A percentile compares a stretch with the other conserved stretches of the same genome.
Evolutionary conservation across 2,329 filamentous ascomycete species (phyloP).

Genomic region (Curvularia eragrostidis): DNA sequence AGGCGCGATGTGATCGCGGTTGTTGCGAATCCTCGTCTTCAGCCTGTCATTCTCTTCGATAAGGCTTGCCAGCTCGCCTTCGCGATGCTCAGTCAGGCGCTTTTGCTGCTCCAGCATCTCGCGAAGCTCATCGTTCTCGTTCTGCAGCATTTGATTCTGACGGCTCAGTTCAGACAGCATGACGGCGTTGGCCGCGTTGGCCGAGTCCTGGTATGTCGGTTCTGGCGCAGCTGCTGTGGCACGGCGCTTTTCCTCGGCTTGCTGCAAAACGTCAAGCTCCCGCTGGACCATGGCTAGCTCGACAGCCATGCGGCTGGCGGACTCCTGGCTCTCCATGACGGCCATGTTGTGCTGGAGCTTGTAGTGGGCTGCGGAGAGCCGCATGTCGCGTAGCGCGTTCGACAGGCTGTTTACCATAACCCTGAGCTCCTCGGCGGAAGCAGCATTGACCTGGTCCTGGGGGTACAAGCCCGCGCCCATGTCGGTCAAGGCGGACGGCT

Average conservation of each 20-base stretch:
- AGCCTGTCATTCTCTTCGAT: slow-evolving; percentile 78
- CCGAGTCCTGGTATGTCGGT: slow-evolving; percentile 61
- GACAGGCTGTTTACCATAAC: slow-evolving; percentile 61
- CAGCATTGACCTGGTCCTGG: slow-evolving; percentile 59
- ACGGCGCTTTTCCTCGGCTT: slow-evolving; percentile 71
- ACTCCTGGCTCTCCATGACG: slow-evolving; percentile 81
- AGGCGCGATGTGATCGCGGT: slow-evolving; percentile 80
- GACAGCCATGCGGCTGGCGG: slow-evolving; percentile 84
- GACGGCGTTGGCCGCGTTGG: slow-evolving; percentile 63
- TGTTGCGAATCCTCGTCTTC: slow-evolving; percentile 84
- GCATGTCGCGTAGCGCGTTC: slow-evolving; percentile 66
- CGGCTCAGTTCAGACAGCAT: slow-evolving; percentile 56
- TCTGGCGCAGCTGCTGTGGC: slow-evolving; percentile 61
- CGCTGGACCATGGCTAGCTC: slow-evolving; percentile 91
- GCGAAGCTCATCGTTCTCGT: slow-evolving; percentile 69
- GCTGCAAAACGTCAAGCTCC: slow-evolving; percentile 83
- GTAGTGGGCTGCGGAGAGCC: slow-evolving; percentile 87
- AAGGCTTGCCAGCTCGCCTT: slow-evolving; percentile 73
- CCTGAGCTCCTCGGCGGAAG: slow-evolving; percentile 60
- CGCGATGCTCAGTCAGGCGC: slow-evolving; percentile 77
- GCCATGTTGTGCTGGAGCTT: slow-evolving; percentile 89
- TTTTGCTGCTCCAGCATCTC: slow-evolving; percentile 75
- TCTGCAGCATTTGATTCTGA: slow-evolving; percentile 69
- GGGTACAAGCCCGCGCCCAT: slow-evolving; percentile 54
- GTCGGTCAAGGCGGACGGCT: slow-evolving; percentile 35